Conservation (phyloP, 2,329 filamentous ascomycete genomes). For the Trichophyton benhamiae region DNA sequence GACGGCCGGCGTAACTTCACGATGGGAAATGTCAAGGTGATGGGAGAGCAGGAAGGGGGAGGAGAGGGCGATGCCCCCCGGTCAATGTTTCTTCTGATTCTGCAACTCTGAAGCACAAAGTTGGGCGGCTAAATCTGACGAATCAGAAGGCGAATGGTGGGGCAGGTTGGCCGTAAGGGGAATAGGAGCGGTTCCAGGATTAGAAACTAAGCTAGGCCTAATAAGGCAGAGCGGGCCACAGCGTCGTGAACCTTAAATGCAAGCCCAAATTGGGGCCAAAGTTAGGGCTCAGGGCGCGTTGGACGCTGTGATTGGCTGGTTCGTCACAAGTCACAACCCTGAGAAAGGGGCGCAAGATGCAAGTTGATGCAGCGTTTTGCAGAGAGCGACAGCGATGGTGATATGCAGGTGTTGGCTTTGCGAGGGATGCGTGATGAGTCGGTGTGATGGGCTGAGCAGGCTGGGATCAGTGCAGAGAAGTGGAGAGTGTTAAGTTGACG, state of each 20-base stretch:
- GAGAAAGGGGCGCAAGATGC: background rate
- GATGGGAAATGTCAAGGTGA: background rate
- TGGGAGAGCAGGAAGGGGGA: background rate
- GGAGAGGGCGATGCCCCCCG: background rate
- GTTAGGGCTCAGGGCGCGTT: slow-evolving; percentile 6
- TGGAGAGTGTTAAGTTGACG: background rate
- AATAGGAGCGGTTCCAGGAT: slow-evolving; percentile 7
- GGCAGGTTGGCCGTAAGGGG: too few species aligned
- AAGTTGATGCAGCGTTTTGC: background rate
- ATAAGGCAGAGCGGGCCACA: slow-evolving; percentile 8
- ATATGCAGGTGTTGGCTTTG: background rate
- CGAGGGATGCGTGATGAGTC: background rate
- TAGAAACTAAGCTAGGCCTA: slow-evolving; percentile 12
- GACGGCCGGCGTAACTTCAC: slow-evolving; percentile 2
- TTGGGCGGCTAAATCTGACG: slow-evolving; percentile 11
- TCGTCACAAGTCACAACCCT: background rate
- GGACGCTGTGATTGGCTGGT: slow-evolving; percentile 8
- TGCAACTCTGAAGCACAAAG: slow-evolving; percentile 1
- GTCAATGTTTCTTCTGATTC: background rate
- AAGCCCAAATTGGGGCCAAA: slow-evolving; percentile 9
- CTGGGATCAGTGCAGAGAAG: slow-evolving; percentile 1
- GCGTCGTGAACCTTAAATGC: slow-evolving; percentile 5
- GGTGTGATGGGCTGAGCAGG: slow-evolving; percentile 1
- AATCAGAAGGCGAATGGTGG: slow-evolving; percentile 4
- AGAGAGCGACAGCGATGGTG: background rate